Evolutionary conservation across 495 filamentous ascomycete species (phyloP), one percentile per base, ranked within the genome.

Genomic region (Tuber magnatum): DNA sequence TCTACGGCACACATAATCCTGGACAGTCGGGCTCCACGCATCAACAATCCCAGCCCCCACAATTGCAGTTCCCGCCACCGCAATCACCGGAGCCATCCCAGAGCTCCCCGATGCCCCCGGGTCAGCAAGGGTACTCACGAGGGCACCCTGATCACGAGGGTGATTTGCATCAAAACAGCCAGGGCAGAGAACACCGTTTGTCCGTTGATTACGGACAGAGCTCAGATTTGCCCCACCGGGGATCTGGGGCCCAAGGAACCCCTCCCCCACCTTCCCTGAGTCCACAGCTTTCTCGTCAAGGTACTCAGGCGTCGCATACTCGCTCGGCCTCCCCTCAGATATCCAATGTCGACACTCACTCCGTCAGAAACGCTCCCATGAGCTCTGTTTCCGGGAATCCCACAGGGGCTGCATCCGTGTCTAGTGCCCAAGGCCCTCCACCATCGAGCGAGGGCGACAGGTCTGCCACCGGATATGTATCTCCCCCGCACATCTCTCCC

Each of bases 11-110:
- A 20, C 28, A 35, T 14, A 65, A 65, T 35, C 16, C 56, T 65
- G 44, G 41, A 8, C 75, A 73, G 41, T 38, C 65, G 14, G 61
- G 73, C 68, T 73, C 73, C 44, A 51, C 70, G 8, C 69, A 78
- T 35, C 56, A 65, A 14, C 56, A 65, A 20, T n/a, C 8, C 28
- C 56, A 14, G 28, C 28, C 28, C n/a, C 56, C 56, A 4, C 56
- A 65, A 32, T 32, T 32, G 28, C 56, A 32, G 56, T 16, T 38
- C 68, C 8, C 38, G n/a, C 74, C 51, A 28, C 39, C 38, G 68
- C 74, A 56, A 22, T 41, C 69, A 5, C 73, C 24, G 20, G 61
- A 38, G 32, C 70, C 40, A 24, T 71, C 43, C 7, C 73, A 71
- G 24, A 35, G 61, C 9, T 40, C 20, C 22, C 43, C 28, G 22